These are phyloP conservation scores for Rhizophora mangle DNA, from an alignment of 345 rosid species.

Conservation along the genomic window DNA sequence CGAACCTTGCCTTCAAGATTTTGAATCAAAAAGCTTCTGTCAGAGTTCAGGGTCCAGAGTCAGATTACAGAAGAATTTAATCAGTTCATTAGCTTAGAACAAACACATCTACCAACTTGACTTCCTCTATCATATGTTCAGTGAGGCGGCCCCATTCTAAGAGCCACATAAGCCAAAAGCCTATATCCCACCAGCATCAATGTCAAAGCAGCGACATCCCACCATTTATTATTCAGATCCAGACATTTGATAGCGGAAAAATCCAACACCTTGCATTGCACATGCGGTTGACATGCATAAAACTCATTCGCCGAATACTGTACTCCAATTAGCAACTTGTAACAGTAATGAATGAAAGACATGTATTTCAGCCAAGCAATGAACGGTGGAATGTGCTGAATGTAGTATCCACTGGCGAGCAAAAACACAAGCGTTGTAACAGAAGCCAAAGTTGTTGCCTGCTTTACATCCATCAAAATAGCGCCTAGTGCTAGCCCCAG, in stretches of 20 bases:
- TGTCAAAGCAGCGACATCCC: slow-evolving; percentile 62
- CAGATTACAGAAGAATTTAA: background rate
- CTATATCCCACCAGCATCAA: slow-evolving; percentile 76
- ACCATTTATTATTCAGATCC: slow-evolving; percentile 41
- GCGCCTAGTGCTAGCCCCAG: slow-evolving; percentile 88
- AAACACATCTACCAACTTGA: slow-evolving; percentile 10
- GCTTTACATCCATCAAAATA: slow-evolving; percentile 73
- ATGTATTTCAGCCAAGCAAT: slow-evolving; percentile 85
- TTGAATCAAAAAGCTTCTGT: background rate
- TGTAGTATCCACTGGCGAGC: slow-evolving; percentile 85
- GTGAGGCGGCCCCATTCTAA: slow-evolving; percentile 45
- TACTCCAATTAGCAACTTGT: slow-evolving; percentile 74
- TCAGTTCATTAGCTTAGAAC: slow-evolving; percentile 2
- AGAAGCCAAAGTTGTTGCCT: slow-evolving; percentile 75
- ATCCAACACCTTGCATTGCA: slow-evolving; percentile 66
- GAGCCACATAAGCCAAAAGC: slow-evolving; percentile 67
- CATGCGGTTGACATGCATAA: slow-evolving; percentile 51
- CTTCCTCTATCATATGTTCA: slow-evolving; percentile 18
- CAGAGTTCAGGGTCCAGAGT: slow-evolving; percentile 6
- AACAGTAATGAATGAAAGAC: slow-evolving; percentile 83
- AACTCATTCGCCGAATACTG: slow-evolving; percentile 64
- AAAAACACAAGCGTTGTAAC: slow-evolving; percentile 81
- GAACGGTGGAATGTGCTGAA: slow-evolving; percentile 74
- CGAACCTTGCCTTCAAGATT: background rate
- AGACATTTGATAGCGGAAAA: slow-evolving; percentile 61